Evolutionary conservation across 768 basidiomycete species (phyloP).

Genomic region (Leucogyrophana mollusca): DNA sequence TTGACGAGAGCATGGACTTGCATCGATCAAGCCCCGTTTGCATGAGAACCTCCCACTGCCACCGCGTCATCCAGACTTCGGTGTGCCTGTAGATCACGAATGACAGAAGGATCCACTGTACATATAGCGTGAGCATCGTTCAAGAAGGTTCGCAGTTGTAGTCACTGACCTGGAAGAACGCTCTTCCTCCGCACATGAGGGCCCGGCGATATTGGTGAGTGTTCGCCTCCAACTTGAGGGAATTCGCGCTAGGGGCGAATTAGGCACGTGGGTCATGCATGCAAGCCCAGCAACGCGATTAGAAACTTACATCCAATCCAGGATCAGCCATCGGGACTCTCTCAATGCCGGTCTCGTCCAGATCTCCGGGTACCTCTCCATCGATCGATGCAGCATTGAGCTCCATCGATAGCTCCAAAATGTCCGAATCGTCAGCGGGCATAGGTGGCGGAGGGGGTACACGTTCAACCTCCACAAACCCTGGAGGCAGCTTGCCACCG

Average conservation of each 20-base stretch:
- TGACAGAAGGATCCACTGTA: slow-evolving; percentile 82
- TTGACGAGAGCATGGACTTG: slow-evolving; percentile 14
- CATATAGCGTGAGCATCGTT: slow-evolving; percentile 17
- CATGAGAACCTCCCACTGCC: slow-evolving; percentile 24
- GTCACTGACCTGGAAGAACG: slow-evolving; percentile 77
- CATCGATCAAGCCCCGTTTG: slow-evolving; percentile 25
- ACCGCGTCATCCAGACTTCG: slow-evolving; percentile 69
- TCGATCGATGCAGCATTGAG: slow-evolving; percentile 83
- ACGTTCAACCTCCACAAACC: slow-evolving; percentile 66
- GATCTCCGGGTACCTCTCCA: slow-evolving; percentile 54
- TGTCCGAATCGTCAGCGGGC: slow-evolving; percentile 78
- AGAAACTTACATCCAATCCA: slow-evolving; percentile 75
- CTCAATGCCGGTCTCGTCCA: slow-evolving; percentile 83
- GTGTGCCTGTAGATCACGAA: slow-evolving; percentile 86
- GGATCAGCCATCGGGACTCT: slow-evolving; percentile 92
- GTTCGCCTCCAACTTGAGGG: slow-evolving; percentile 64
- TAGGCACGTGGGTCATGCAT: slow-evolving; percentile 9
- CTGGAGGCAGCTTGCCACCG: slow-evolving; percentile 67
- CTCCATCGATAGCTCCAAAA: slow-evolving; percentile 88
- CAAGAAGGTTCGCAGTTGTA: slow-evolving; percentile 12
- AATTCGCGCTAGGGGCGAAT: slow-evolving; percentile 56
- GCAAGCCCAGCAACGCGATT: too few species aligned
- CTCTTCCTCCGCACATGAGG: slow-evolving; percentile 94
- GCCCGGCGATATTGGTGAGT: slow-evolving; percentile 54
- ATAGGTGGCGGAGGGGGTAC: slow-evolving; percentile 77